Percentiles rank a stretch among this genome's conserved stretches.
These are phyloP conservation scores for Calonectria hongkongensis DNA, from an alignment of 2,329 filamentous ascomycete species.

Conservation along the genomic window DNA sequence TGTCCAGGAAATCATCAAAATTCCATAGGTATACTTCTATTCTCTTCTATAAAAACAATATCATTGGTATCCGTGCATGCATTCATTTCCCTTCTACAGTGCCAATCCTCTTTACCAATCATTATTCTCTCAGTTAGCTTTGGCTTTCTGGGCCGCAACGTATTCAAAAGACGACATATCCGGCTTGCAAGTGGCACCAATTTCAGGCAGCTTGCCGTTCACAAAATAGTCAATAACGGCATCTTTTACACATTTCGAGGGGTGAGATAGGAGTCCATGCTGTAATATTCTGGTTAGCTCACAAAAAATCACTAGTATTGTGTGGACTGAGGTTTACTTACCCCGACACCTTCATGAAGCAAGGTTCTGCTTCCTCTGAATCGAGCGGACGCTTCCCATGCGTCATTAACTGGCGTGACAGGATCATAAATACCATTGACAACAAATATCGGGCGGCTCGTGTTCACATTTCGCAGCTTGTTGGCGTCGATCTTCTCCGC, in stretches of 20 bases:
- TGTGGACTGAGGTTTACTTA: slow-evolving; percentile 34
- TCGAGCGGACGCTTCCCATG: slow-evolving; percentile 43
- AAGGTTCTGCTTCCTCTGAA: slow-evolving; percentile 44
- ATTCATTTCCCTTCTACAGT: too few species aligned
- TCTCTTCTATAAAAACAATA: too few species aligned
- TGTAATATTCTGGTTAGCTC: slow-evolving; percentile 1
- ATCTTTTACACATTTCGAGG: slow-evolving; percentile 21
- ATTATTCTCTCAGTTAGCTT: background rate
- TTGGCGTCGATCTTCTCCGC: slow-evolving; percentile 41
- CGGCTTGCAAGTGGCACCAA: slow-evolving; percentile 32
- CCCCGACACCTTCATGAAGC: slow-evolving; percentile 49
- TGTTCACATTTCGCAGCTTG: slow-evolving; percentile 46
- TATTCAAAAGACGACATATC: slow-evolving; percentile 26
- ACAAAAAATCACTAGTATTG: background rate
- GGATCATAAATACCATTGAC: slow-evolving; percentile 50
- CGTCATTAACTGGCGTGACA: slow-evolving; percentile 40
- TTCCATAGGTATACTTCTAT: too few species aligned
- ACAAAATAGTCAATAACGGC: slow-evolving; percentile 23
- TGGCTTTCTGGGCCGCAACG: background rate
- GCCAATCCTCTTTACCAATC: background rate
- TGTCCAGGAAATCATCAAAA: too few species aligned
- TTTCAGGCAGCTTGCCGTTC: slow-evolving; percentile 16
- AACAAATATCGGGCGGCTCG: slow-evolving; percentile 44
- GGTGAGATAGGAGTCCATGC: slow-evolving; percentile 8
- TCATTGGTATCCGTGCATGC: too few species aligned